These are phyloP conservation scores for Halenospora varia DNA, from an alignment of 495 filamentous ascomycete species.

Conservation along the genomic window DNA sequence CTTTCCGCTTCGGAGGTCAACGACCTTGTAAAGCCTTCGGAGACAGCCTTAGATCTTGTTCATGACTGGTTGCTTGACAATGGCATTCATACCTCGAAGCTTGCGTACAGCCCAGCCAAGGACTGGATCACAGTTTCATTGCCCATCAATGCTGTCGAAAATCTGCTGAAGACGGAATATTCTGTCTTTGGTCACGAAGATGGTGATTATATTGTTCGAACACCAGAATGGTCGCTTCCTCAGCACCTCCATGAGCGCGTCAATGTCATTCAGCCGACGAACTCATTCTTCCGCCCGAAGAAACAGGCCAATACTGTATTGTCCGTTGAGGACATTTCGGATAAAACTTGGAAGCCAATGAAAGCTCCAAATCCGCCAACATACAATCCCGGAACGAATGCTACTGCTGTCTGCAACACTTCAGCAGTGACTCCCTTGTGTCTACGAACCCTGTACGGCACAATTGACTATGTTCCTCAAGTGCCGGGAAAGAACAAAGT, in stretches of 20 bases:
- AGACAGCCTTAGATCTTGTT: constrained; percentile 36
- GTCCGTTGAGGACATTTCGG: neutral
- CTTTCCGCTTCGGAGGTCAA: constrained; percentile 33
- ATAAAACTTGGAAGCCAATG: neutral
- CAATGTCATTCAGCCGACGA: constrained; percentile 62
- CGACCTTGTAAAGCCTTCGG: constrained; percentile 27
- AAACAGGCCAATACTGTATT: constrained; percentile 2
- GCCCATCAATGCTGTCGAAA: constrained; percentile 46
- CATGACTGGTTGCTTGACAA: constrained; percentile 41
- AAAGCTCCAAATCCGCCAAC: neutral
- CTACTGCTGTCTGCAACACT: constrained; percentile 3
- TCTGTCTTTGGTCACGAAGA: constrained; percentile 47
- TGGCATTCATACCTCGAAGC: constrained; percentile 37
- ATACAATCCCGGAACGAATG: neutral
- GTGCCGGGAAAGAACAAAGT: constrained; percentile 31
- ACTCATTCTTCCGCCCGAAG: constrained; percentile 46
- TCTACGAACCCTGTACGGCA: constrained; percentile 21
- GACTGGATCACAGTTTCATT: constrained; percentile 48
- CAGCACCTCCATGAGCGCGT: constrained; percentile 53
- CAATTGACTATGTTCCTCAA: constrained; percentile 25
- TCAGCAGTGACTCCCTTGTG: constrained; percentile 20
- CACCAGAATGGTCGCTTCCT: constrained; percentile 48
- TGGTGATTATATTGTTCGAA: constrained; percentile 30
- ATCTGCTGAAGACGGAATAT: constrained; percentile 54
- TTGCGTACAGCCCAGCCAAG: constrained; percentile 41